phyloP scores from a whole-genome alignment of 176 grass and related monocot species.

The Phoenix dactylifera region DNA sequence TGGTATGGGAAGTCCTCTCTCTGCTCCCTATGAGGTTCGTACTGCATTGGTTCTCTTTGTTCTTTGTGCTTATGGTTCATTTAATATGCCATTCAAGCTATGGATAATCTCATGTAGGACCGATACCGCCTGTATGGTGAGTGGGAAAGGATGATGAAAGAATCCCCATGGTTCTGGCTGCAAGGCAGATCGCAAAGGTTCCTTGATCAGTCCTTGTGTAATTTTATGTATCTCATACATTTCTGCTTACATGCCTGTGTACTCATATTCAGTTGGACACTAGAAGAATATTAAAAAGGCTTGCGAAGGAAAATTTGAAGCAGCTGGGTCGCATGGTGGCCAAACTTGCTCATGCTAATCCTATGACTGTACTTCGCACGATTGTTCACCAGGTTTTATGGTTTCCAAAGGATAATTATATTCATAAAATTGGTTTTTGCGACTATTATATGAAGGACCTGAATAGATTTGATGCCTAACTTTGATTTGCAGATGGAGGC shows the following conservation, averaged over 20 bases:
- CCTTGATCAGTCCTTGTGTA: conserved; percentile 6
- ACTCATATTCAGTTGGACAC: conserved; percentile 74
- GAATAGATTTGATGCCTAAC: too few relatives aligned
- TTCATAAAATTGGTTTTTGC: background rate
- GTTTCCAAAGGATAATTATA: conserved; percentile 4
- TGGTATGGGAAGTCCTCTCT: conserved; percentile 90
- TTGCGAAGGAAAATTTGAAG: conserved; percentile 98
- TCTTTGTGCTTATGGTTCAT: background rate
- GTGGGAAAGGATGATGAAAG: conserved; percentile 92
- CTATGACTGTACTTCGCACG: conserved; percentile 96
- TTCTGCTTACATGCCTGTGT: background rate
- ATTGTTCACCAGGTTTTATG: conserved; percentile 84
- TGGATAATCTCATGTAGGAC: conserved; percentile 30
- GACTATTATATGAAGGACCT: conserved; percentile 1
- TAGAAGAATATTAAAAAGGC: conserved; percentile 88
- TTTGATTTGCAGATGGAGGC: conserved; percentile 72
- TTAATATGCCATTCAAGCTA: background rate
- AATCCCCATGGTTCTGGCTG: conserved; percentile 80
- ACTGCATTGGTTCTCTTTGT: background rate
- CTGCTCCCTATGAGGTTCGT: conserved; percentile 94
- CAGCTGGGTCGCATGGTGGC: conserved; percentile 95
- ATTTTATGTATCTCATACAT: background rate
- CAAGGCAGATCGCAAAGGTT: conserved; percentile 97
- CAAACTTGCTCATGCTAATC: conserved; percentile 98
- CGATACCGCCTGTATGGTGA: conserved; percentile 97